These are phyloP conservation scores for Ogataea ganodermae DNA, from an alignment of 805 yeast species.

Conservation along the genomic window DNA sequence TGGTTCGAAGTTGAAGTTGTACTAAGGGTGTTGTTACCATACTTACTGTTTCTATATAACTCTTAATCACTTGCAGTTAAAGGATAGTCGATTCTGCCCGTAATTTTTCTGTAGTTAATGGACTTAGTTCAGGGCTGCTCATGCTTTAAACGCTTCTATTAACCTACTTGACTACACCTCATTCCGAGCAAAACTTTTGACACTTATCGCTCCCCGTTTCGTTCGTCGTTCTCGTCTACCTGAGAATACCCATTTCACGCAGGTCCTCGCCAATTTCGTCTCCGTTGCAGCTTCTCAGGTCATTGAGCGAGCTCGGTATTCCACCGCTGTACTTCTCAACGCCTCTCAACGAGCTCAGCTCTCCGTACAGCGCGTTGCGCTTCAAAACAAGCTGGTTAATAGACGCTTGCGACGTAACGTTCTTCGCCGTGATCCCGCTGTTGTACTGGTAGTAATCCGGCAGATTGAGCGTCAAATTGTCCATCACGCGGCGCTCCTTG, in stretches of 20 bases:
- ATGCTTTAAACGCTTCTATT: too few species aligned
- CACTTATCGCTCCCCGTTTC: too few species aligned
- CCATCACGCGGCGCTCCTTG: constrained; percentile 82
- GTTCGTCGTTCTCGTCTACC: too few species aligned
- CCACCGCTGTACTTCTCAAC: constrained; percentile 61
- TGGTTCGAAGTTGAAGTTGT: constrained; percentile 41
- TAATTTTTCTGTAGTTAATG: too few species aligned
- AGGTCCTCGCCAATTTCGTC: constrained; percentile 80
- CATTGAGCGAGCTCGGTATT: constrained; percentile 78
- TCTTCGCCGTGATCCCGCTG: constrained; percentile 27
- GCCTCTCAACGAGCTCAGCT: constrained; percentile 71
- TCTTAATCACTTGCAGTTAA: constrained; percentile 17
- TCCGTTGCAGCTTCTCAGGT: constrained; percentile 59
- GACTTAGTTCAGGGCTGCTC: too few species aligned
- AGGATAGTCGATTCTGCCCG: neutral
- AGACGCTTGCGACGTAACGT: constrained; percentile 25
- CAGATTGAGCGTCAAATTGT: constrained; percentile 57
- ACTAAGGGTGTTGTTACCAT: constrained; percentile 25
- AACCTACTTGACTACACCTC: too few species aligned
- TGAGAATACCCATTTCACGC: constrained; percentile 53
- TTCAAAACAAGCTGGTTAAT: constrained; percentile 58
- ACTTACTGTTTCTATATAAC: constrained; percentile 12
- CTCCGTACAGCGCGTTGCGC: constrained; percentile 64
- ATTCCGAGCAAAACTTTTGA: too few species aligned
- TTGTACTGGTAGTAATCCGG: constrained; percentile 44